These are phyloP conservation scores for Eucalyptus sp. DNA, from an alignment of 345 rosid genomes.

Conservation along the genomic window DNA sequence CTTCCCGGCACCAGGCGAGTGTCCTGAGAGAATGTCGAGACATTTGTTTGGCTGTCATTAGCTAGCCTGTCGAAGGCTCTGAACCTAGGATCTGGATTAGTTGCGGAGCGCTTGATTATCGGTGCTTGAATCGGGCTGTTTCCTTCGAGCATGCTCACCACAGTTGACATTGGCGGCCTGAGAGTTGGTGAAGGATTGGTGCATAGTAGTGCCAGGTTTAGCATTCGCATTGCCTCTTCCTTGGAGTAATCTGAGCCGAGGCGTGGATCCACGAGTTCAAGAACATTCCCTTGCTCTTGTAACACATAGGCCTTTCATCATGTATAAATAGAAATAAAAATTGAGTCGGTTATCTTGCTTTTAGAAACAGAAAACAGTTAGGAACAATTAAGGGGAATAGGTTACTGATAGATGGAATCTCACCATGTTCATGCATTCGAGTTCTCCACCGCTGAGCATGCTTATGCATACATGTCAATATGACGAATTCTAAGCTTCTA, in stretches of 20 bases:
- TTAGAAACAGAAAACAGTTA: neutral
- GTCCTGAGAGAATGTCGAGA: conserved; percentile 27
- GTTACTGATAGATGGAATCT: neutral
- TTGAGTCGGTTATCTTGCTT: neutral
- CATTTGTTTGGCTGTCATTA: conserved; percentile 48
- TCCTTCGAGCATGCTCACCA: conserved; percentile 74
- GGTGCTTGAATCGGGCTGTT: conserved; percentile 61
- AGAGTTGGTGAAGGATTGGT: conserved; percentile 85
- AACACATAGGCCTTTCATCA: conserved; percentile 61
- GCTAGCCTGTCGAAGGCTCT: conserved; percentile 64
- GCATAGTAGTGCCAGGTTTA: conserved; percentile 68
- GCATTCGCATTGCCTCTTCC: conserved; percentile 55
- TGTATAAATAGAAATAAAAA: neutral
- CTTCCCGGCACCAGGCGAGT: conserved; percentile 19
- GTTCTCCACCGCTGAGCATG: neutral
- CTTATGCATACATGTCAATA: neutral
- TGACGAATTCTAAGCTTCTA: neutral
- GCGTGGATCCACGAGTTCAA: conserved; percentile 66
- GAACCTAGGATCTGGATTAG: conserved; percentile 49
- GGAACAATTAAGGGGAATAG: neutral
- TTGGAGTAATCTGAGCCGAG: conserved; percentile 45
- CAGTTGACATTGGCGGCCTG: conserved; percentile 78
- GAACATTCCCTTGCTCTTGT: conserved; percentile 90
- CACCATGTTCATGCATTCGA: neutral
- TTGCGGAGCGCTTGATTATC: conserved; percentile 35